A percentile compares a stretch with the other conserved stretches of the same genome.
Conservation (phyloP, 345 rosid genomes). For the Boechera divaricarpa region DNA sequence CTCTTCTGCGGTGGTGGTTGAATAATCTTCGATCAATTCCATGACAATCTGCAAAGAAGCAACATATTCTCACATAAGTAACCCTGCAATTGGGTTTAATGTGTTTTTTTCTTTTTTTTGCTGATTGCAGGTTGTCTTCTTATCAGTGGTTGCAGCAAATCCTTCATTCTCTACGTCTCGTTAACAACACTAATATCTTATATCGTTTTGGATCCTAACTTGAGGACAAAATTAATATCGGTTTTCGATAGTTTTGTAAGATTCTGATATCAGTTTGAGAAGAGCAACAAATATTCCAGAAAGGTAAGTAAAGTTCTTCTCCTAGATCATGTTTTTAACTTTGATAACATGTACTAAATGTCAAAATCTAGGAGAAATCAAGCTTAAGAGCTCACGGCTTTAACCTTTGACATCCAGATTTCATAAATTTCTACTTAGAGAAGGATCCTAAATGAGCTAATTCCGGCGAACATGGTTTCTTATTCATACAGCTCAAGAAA, state of each 20-base stretch:
- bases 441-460: neutral
- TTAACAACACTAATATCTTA: neutral
- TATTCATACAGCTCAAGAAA: neutral
- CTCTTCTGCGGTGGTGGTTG: constrained; percentile 1
- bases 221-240: neutral
- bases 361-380: neutral
- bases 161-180: neutral
- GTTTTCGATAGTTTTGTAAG: neutral
- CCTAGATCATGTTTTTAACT: neutral
- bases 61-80: constrained; percentile 25
- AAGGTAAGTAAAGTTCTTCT: neutral
- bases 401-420: neutral
- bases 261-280: neutral
- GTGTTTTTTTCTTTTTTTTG: neutral
- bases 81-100: neutral
- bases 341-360: neutral
- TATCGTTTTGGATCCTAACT: neutral
- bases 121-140: neutral
- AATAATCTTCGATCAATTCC: constrained; percentile 8
- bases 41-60: constrained; percentile 29
- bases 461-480: neutral
- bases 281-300: neutral
- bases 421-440: neutral
- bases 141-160: neutral
- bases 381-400: neutral